Percentiles rank a stretch among this genome's conserved stretches.
Evolutionary conservation across 1,284 basidiomycete species (phyloP).

Genomic region (Boletus mariae): DNA sequence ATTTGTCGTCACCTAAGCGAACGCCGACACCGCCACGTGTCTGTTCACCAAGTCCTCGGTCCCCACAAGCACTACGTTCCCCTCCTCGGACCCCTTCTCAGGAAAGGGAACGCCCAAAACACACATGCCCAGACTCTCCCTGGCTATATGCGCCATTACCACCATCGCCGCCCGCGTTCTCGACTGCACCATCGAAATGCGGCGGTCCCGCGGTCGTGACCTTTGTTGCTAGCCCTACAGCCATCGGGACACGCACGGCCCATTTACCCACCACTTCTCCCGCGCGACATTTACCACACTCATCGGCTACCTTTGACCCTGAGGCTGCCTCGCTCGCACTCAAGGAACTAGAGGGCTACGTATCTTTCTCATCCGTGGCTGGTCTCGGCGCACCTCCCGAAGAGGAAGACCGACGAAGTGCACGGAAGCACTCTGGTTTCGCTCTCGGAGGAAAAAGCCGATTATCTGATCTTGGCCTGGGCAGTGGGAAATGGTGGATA

Average conservation of each 20-base stretch:
- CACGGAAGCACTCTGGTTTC: slow-evolving; percentile 13
- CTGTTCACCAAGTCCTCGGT: slow-evolving; percentile 18
- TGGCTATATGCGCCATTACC: slow-evolving; percentile 29
- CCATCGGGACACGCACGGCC: slow-evolving; percentile 5
- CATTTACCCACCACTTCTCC: slow-evolving; percentile 13
- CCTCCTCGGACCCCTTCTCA: slow-evolving; percentile 18
- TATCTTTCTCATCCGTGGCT: slow-evolving; percentile 63
- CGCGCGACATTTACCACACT: slow-evolving; percentile 18
- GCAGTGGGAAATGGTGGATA: slow-evolving; percentile 28
- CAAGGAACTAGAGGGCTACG: slow-evolving; percentile 58
- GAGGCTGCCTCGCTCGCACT: slow-evolving; percentile 56
- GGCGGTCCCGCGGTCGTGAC: slow-evolving; percentile 21
- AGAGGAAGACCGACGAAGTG: slow-evolving; percentile 24
- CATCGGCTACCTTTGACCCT: slow-evolving; percentile 50
- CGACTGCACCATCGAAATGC: slow-evolving; percentile 19
- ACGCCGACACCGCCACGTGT: slow-evolving; percentile 7
- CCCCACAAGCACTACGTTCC: slow-evolving; percentile 12
- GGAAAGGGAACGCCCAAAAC: slow-evolving; percentile 12
- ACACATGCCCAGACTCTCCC: slow-evolving; percentile 22
- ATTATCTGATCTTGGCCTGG: slow-evolving; percentile 23
- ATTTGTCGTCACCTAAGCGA: slow-evolving; percentile 6
- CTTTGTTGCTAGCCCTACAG: slow-evolving; percentile 18
- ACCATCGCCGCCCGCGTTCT: slow-evolving; percentile 27
- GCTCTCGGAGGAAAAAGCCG: slow-evolving; percentile 20
- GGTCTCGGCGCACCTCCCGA: slow-evolving; percentile 63